These are phyloP conservation scores for Paraconiothyrium brasiliense DNA, from an alignment of 2,329 filamentous ascomycete genomes.

Conservation along the genomic window DNA sequence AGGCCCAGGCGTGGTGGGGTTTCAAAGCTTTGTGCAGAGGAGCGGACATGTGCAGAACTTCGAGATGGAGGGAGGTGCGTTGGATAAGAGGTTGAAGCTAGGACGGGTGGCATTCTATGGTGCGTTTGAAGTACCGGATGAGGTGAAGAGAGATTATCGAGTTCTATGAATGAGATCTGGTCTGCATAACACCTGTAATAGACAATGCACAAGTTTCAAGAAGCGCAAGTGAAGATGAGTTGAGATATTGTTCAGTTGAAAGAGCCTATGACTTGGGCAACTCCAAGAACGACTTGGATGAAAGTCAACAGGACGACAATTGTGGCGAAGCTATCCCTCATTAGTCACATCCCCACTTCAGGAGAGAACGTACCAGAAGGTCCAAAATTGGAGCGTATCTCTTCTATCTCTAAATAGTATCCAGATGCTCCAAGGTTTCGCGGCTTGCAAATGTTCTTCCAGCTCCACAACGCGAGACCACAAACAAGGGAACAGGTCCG, in stretches of 20 bases:
- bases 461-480: constrained; percentile 31
- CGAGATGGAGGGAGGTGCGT: constrained; percentile 26
- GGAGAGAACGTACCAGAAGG: constrained; percentile 26
- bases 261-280: constrained; percentile 32
- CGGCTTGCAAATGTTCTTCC: constrained; percentile 29
- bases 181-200: too few species aligned
- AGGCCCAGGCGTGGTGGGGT: constrained; percentile 29
- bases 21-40: constrained; percentile 34
- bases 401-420: constrained; percentile 33
- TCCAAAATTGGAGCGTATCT: constrained; percentile 36
- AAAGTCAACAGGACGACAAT: constrained; percentile 30
- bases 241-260: constrained; percentile 18
- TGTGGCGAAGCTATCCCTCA: constrained; percentile 27
- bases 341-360: constrained; percentile 10
- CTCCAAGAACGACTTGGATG: constrained; percentile 29
- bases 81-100: constrained; percentile 26
- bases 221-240: too few species aligned
- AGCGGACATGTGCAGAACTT: constrained; percentile 28
- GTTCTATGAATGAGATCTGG: constrained; percentile 16
- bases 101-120: constrained; percentile 35
- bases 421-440: constrained; percentile 37
- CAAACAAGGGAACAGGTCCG: constrained; percentile 30
- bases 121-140: constrained; percentile 32
- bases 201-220: too few species aligned
- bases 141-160: constrained; percentile 24